These are phyloP conservation scores for Asterella californica DNA, from an alignment of 225 moss, liverwort and hornwort genomes.

Conservation along the genomic window DNA sequence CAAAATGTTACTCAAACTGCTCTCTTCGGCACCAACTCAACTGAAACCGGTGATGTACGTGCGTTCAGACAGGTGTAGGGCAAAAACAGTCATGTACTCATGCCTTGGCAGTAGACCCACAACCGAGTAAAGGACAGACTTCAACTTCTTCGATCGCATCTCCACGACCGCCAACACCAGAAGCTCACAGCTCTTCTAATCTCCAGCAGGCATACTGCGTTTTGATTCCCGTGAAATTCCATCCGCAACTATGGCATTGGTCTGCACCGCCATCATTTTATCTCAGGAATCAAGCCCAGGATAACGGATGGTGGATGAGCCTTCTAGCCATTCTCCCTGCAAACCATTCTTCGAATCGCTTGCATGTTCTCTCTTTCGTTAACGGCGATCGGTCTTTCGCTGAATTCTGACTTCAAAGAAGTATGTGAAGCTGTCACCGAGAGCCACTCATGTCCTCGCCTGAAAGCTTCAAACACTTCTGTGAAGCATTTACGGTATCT, in stretches of 20 bases:
- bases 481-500: background rate
- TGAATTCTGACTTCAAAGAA: background rate
- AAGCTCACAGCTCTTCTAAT: background rate
- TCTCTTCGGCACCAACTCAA: background rate
- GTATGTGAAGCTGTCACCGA: background rate
- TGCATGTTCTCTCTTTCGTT: background rate
- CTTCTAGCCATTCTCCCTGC: conserved; percentile 6
- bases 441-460: background rate
- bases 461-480: background rate
- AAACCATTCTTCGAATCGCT: background rate
- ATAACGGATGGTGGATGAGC: background rate
- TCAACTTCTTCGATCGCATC: conserved; percentile 4
- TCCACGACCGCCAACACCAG: background rate
- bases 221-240: background rate
- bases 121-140: background rate
- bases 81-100: too few relatives aligned
- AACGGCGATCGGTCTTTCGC: too few relatives aligned
- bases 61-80: background rate
- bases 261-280: background rate
- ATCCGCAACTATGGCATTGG: background rate
- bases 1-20: background rate
- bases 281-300: background rate
- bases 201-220: background rate
- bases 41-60: background rate
- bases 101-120: background rate